Evolutionary conservation across 2,329 filamentous ascomycete genomes (phyloP), one percentile per base, ranked within the genome.

Genomic region (Neopestalotiopsis rosae): DNA sequence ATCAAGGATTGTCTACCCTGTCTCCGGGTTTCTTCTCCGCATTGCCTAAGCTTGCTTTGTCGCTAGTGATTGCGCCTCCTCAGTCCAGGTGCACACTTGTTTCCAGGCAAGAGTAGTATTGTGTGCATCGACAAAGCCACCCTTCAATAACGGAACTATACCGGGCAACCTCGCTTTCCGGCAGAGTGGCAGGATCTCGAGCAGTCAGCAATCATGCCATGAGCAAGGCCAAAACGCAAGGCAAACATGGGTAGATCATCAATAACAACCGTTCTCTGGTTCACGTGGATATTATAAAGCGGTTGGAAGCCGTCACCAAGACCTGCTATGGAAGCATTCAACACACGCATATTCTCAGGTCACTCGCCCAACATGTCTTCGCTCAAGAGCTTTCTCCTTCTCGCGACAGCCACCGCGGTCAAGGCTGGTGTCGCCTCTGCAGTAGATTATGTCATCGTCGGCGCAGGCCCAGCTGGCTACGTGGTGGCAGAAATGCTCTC

Each of bases 391-490:
- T n/a, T 49, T 49, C 5, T 49, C 14, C 13, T 49, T 49, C 42
- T 49, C n/a, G 42, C 42, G 9, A 14, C 42, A 49, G 42, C 42
- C 14, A 49, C 42, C 3, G 42, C 42, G 4, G 42, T n/a, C 42
- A 49, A n/a, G 12, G 56, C 30, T 20, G 56, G 17, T 28, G 56
- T 32, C 17, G 56, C 56, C 56, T 32, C 56, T 12, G 56, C 56
- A 12, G 56, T 59, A 20, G 64, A 66, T 28, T 66, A 66, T 49
- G 34, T 67, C 65, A 61, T 67, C 5, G 40, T 67, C 20, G 65
- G 65, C 17, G 65, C 32, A 32, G 65, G 65, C 1, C 65, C 65
- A 1, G 65, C 65, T 10, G 65, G 65, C 14, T 40, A 61, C 3
- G 57, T 62, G 5, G 40, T 67, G 20, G 65, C 65, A 24, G 64